Conservation (phyloP, 2,329 filamentous ascomycete genomes). For the Sporothrix sp. region DNA sequence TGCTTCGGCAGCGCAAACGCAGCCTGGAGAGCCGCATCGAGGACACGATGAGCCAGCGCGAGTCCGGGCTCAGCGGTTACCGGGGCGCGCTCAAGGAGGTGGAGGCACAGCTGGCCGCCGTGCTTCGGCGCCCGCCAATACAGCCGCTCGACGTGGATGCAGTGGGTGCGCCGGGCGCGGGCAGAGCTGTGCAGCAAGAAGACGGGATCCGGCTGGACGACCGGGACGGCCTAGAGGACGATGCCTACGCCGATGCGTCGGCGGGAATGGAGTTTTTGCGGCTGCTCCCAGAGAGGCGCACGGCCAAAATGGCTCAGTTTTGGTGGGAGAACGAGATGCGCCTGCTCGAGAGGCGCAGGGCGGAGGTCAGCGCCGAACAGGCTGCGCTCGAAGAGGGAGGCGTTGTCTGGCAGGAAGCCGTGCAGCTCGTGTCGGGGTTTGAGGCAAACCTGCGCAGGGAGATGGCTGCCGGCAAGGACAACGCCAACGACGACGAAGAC, state of each 20-base stretch:
- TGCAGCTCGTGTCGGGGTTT: constrained; percentile 51
- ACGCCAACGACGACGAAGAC: constrained; percentile 1
- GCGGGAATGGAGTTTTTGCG: constrained; percentile 46
- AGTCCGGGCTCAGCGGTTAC: constrained; percentile 65
- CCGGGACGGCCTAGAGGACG: background rate
- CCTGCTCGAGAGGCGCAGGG: constrained; percentile 44
- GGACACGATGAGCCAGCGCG: constrained; percentile 53
- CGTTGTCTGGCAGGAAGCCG: constrained; percentile 54
- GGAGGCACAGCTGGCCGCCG: constrained; percentile 49
- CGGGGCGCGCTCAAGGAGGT: constrained; percentile 56
- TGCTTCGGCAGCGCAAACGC: constrained; percentile 50
- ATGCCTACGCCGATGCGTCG: constrained; percentile 23
- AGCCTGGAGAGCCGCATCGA: constrained; percentile 50
- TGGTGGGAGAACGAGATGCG: constrained; percentile 60
- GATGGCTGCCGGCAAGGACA: constrained; percentile 31
- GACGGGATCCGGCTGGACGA: background rate
- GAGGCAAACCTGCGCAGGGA: constrained; percentile 52
- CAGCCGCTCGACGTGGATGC: constrained; percentile 42
- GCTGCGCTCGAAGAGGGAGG: constrained; percentile 58
- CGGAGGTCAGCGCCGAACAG: constrained; percentile 50
- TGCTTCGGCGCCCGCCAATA: constrained; percentile 50
- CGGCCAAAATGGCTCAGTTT: constrained; percentile 57
- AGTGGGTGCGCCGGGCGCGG: constrained; percentile 19
- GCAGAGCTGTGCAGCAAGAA: background rate
- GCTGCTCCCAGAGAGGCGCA: constrained; percentile 55